Percentiles rank a stretch among this genome's conserved stretches.
phyloP scores from a whole-genome alignment of 768 basidiomycete species.

The Lactarius tabidus region DNA sequence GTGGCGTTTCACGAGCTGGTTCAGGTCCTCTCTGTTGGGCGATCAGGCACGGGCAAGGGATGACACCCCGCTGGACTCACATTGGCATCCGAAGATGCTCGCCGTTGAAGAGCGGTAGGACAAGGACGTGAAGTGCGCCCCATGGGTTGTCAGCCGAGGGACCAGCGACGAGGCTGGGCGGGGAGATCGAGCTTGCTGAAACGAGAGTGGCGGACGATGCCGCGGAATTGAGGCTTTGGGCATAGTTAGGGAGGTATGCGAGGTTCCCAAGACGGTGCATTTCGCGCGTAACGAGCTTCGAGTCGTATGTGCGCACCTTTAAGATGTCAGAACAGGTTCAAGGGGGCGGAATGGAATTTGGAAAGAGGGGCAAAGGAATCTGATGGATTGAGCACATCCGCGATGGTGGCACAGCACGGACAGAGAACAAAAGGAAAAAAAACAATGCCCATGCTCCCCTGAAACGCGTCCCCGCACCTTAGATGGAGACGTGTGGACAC shows the following conservation, averaged over 20 bases:
- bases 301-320: constrained; percentile 71
- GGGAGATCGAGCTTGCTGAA: constrained; percentile 23
- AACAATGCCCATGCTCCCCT: too few relatives aligned
- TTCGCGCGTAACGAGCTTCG: constrained; percentile 75
- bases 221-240: constrained; percentile 47
- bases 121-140: constrained; percentile 79
- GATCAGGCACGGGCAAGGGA: neutral
- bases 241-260: constrained; percentile 48
- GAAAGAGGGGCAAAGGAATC: neutral
- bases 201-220: constrained; percentile 47
- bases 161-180: constrained; percentile 27
- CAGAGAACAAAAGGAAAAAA: too few relatives aligned
- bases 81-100: constrained; percentile 83
- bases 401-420: too few relatives aligned
- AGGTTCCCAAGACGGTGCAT: constrained; percentile 79
- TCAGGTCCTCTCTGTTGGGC: constrained; percentile 78
- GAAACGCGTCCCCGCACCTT: too few relatives aligned
- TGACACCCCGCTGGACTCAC: constrained; percentile 42
- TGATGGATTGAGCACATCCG: too few relatives aligned
- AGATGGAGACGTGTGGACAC: constrained; percentile 29
- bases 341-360: neutral
- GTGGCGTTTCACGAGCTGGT: constrained; percentile 73
- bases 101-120: constrained; percentile 89
- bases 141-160: constrained; percentile 65
- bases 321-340: constrained; percentile 2